Evolutionary conservation across 2,329 filamentous ascomycete species (phyloP).

Genomic region (Capronia coronata): DNA sequence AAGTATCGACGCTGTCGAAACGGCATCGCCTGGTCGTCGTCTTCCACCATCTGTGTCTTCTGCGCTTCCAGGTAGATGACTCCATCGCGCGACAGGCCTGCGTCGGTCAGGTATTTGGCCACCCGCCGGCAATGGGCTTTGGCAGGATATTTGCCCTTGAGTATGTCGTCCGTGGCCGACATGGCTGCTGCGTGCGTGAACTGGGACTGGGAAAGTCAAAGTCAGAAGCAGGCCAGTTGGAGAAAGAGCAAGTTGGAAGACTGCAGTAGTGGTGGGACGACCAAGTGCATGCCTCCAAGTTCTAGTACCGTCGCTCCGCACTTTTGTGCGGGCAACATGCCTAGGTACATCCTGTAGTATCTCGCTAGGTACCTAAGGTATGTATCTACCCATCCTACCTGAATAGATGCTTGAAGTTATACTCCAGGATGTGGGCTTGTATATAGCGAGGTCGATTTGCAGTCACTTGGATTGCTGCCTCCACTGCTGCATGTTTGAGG

Average conservation of each 20-base stretch:
- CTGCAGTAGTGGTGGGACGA: no score
- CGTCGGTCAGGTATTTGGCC: conserved; percentile 64
- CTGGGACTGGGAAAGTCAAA: not conserved
- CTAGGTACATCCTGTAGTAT: no score
- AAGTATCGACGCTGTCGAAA: conserved; percentile 89
- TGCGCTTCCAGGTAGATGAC: conserved; percentile 85
- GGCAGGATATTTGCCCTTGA: conserved; percentile 64
- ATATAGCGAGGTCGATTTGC: no score
- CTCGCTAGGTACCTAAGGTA: no score
- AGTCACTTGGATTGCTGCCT: no score
- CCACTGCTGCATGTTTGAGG: no score
- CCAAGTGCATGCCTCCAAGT: no score
- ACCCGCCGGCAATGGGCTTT: conserved; percentile 82
- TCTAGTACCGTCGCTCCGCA: no score
- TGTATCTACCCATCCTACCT: no score
- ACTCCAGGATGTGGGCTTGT: no score
- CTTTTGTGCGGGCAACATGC: no score
- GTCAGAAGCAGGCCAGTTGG: not conserved
- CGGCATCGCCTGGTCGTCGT: conserved; percentile 74
- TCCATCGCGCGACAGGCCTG: conserved; percentile 59
- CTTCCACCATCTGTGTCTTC: conserved; percentile 73
- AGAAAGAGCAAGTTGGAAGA: not conserved
- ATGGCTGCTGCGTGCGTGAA: conserved; percentile 5
- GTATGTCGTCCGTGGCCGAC: conserved; percentile 26
- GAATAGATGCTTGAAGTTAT: no score